Conservation (phyloP, 1,139 yeast genomes). For the Taiozyma onychis region DNA sequence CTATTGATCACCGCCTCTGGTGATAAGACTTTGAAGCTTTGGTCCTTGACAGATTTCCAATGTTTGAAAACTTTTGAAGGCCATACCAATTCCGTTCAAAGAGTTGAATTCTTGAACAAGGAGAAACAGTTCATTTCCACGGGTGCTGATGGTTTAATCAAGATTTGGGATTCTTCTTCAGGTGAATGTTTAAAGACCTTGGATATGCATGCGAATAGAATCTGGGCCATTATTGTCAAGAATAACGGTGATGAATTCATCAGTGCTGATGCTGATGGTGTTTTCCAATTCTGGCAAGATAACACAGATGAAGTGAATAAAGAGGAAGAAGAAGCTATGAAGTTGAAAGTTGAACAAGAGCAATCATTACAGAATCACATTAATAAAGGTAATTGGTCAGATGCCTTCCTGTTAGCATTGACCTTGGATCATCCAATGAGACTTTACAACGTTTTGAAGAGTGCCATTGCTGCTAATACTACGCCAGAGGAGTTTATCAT, state of each 20-base stretch:
- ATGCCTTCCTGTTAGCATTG: conserved; percentile 82
- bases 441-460: conserved; percentile 62
- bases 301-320: conserved; percentile 66
- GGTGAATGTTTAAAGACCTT: conserved; percentile 80
- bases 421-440: conserved; percentile 85
- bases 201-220: conserved; percentile 89
- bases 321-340: conserved; percentile 43
- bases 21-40: conserved; percentile 82
- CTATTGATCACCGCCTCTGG: conserved; percentile 77
- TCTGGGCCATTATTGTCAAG: conserved; percentile 78
- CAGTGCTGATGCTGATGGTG: conserved; percentile 94
- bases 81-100: conserved; percentile 86
- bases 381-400: conserved; percentile 70
- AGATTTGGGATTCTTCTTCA: conserved; percentile 75
- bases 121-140: conserved; percentile 71
- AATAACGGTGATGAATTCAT: conserved; percentile 66
- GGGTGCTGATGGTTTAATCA: conserved; percentile 93
- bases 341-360: conserved; percentile 72
- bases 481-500: conserved; percentile 38
- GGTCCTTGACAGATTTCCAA: conserved; percentile 77
- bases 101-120: conserved; percentile 63
- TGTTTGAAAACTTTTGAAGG: conserved; percentile 88
- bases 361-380: conserved; percentile 77
- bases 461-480: conserved; percentile 35
- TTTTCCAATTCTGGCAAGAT: conserved; percentile 83